Conservation (phyloP, 257 asterid genomes). For the Orobanche coerulescens region DNA sequence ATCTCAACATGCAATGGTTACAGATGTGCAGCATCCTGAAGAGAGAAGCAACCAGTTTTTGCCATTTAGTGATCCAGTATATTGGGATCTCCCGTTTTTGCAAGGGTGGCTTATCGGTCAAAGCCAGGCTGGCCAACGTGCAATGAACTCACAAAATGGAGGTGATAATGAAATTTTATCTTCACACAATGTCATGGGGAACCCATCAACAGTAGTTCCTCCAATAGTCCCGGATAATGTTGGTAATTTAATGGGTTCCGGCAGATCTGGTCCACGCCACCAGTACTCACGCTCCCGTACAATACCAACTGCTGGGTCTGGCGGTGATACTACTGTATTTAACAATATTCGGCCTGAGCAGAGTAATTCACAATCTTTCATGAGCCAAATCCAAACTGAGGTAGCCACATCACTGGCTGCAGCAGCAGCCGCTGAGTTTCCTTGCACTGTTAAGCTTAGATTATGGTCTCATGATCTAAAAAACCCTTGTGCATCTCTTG, state of each 20-base stretch:
- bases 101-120: slow-evolving; percentile 98
- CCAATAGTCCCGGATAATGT: slow-evolving; percentile 30
- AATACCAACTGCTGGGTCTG: slow-evolving; percentile 36
- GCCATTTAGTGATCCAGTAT: slow-evolving; percentile 79
- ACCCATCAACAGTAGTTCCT: slow-evolving; percentile 38
- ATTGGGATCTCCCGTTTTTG: slow-evolving; percentile 92
- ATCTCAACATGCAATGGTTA: slow-evolving; percentile 68
- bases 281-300: slow-evolving; percentile 55
- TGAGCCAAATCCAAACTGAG: slow-evolving; percentile 75
- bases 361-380: slow-evolving; percentile 43
- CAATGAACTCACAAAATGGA: slow-evolving; percentile 46
- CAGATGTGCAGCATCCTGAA: slow-evolving; percentile 53
- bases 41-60: slow-evolving; percentile 62
- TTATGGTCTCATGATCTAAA: slow-evolving; percentile 81
- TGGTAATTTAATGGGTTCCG: slow-evolving; percentile 43
- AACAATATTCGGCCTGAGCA: slow-evolving; percentile 41
- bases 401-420: slow-evolving; percentile 82
- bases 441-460: slow-evolving; percentile 91
- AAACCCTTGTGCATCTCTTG: slow-evolving; percentile 68
- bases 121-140: slow-evolving; percentile 78
- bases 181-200: slow-evolving; percentile 35
- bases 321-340: slow-evolving; percentile 42
- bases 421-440: slow-evolving; percentile 91
- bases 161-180: slow-evolving; percentile 41
- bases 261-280: slow-evolving; percentile 67